Conservation (phyloP, 306 rosid species). For the Corylus avellana region DNA sequence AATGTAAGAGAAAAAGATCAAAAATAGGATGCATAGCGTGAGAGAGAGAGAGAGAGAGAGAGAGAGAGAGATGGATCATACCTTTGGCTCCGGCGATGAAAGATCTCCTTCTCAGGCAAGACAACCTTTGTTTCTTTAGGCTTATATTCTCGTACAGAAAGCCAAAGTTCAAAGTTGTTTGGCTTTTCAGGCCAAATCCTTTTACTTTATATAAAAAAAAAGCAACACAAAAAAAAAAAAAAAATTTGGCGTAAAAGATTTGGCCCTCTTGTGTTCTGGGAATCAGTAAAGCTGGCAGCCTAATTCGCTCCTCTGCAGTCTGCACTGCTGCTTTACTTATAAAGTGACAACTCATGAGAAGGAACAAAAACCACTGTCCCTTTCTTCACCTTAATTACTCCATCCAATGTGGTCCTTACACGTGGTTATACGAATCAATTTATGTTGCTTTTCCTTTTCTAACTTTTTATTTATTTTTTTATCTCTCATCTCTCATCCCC, state of each 20-base stretch:
- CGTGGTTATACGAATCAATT: neutral
- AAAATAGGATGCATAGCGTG: neutral
- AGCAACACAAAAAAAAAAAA: too few relatives aligned
- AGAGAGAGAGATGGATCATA: neutral
- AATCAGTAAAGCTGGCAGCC: too few relatives aligned
- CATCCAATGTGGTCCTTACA: neutral
- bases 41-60: neutral
- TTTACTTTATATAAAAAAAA: too few relatives aligned
- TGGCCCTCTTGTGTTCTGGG: too few relatives aligned
- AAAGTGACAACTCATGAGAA: neutral
- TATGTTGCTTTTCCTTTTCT: neutral
- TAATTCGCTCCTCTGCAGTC: too few relatives aligned
- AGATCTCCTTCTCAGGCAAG: neutral
- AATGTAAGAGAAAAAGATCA: neutral
- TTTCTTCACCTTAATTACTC: neutral
- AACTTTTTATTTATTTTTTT: too few relatives aligned
- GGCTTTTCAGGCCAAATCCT: too few relatives aligned
- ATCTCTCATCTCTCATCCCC: too few relatives aligned
- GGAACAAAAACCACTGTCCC: neutral
- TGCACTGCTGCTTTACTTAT: too few relatives aligned
- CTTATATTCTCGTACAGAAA: neutral
- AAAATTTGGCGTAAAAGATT: too few relatives aligned
- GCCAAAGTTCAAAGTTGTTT: too few relatives aligned
- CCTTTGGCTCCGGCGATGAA: neutral
- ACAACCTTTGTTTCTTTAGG: neutral